phyloP scores from a whole-genome alignment of 176 grass and related monocot species.

The Alloteropsis semialata region DNA sequence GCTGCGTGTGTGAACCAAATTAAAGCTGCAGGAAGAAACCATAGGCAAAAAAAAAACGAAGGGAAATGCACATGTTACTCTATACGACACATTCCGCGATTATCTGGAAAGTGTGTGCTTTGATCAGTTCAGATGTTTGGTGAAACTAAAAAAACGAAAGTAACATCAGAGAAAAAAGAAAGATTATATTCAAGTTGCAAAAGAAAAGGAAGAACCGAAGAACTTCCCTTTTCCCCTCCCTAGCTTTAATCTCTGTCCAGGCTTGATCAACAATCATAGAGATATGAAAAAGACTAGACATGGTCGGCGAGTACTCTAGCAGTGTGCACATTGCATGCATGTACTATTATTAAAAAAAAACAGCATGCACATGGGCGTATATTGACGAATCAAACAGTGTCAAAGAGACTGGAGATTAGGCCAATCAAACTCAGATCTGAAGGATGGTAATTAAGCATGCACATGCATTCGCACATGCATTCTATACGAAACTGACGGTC shows the following conservation, averaged over 20 bases:
- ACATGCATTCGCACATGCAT: too few species aligned
- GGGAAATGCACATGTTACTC: background rate
- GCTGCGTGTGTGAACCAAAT: too few species aligned
- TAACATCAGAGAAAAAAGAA: background rate
- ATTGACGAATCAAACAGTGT: background rate
- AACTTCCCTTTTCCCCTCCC: background rate
- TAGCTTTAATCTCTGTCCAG: too few species aligned
- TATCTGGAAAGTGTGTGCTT: background rate
- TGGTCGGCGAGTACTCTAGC: background rate
- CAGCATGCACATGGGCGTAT: background rate
- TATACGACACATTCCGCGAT: background rate
- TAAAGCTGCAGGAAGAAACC: background rate
- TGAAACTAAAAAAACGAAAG: background rate
- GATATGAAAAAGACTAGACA: background rate
- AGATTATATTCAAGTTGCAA: background rate
- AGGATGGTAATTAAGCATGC: too few species aligned
- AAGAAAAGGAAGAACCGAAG: background rate
- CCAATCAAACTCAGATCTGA: background rate
- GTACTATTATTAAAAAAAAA: background rate
- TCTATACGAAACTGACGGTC: too few species aligned
- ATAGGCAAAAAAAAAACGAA: background rate
- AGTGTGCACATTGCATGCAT: background rate
- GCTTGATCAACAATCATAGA: too few species aligned
- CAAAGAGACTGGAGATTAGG: background rate
- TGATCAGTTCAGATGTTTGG: background rate